A percentile compares a stretch with the other conserved stretches of the same genome.
phyloP scores from a whole-genome alignment of 768 basidiomycete species.

The Dendrothele bispora region DNA sequence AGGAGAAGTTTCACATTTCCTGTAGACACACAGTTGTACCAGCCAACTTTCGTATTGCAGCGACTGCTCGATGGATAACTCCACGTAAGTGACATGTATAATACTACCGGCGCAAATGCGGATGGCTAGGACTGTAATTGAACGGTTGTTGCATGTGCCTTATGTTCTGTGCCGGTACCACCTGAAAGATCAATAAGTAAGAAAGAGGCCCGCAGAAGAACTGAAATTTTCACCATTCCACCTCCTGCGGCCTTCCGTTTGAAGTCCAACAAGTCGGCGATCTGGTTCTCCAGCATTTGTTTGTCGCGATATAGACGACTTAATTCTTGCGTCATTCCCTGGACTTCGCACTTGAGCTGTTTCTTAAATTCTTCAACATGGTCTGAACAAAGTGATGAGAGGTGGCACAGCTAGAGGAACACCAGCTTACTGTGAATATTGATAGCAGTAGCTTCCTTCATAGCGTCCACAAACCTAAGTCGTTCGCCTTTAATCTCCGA shows the following conservation, averaged over 20 bases:
- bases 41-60: slow-evolving; percentile 74
- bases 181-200: too few species aligned
- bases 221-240: too few species aligned
- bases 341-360: slow-evolving; percentile 72
- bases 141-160: too few species aligned
- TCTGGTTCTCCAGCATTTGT: slow-evolving; percentile 65
- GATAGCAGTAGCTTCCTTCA: slow-evolving; percentile 89
- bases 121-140: too few species aligned
- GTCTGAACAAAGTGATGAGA: slow-evolving; percentile 38
- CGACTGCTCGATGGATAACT: slow-evolving; percentile 70
- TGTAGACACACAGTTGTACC: slow-evolving; percentile 74
- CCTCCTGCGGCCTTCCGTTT: too few species aligned
- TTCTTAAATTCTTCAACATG: slow-evolving; percentile 90
- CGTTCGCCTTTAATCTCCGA: slow-evolving; percentile 85
- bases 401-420: background rate
- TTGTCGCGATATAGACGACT: slow-evolving; percentile 64
- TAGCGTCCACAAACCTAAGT: slow-evolving; percentile 88
- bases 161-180: too few species aligned
- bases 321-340: slow-evolving; percentile 73
- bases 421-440: slow-evolving; percentile 68
- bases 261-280: slow-evolving; percentile 71
- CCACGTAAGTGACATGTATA: too few species aligned
- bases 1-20: slow-evolving; percentile 11
- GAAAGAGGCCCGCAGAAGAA: too few species aligned
- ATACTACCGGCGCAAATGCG: too few species aligned